Conservation (phyloP, 2,329 filamentous ascomycete species). For the Trichoderma sp. region DNA sequence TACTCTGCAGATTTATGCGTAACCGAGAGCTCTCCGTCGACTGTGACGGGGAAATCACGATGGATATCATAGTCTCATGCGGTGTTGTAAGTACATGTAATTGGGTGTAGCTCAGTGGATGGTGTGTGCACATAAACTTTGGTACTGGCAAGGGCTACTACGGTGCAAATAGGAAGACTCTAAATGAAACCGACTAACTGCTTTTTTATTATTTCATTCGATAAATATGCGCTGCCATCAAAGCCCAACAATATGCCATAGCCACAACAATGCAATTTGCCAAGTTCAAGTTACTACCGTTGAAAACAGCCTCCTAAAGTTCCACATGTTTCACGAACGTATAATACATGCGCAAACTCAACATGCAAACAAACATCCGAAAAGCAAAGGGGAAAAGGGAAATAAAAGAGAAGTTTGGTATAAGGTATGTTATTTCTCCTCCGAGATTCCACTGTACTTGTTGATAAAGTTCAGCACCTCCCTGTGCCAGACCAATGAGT, state of each 20-base stretch:
- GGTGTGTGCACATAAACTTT: no score
- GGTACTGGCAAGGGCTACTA: no score
- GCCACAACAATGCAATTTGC: neutral
- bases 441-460: constrained; percentile 54
- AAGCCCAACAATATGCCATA: neutral
- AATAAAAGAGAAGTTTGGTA: neutral
- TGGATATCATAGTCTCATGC: no score
- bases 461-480: constrained; percentile 81
- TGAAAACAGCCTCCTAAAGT: neutral
- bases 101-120: no score
- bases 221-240: neutral
- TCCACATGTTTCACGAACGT: neutral
- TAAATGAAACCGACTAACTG: neutral
- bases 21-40: no score
- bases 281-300: neutral
- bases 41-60: no score
- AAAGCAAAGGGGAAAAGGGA: neutral
- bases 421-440: constrained; percentile 22
- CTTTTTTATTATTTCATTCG: neutral
- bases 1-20: no score
- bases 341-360: neutral
- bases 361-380: neutral
- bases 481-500: constrained; percentile 85
- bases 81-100: no score
- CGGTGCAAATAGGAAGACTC: no score